Evolutionary conservation across 345 rosid species (phyloP).

Genomic region (Cardiospermum halicacabum): DNA sequence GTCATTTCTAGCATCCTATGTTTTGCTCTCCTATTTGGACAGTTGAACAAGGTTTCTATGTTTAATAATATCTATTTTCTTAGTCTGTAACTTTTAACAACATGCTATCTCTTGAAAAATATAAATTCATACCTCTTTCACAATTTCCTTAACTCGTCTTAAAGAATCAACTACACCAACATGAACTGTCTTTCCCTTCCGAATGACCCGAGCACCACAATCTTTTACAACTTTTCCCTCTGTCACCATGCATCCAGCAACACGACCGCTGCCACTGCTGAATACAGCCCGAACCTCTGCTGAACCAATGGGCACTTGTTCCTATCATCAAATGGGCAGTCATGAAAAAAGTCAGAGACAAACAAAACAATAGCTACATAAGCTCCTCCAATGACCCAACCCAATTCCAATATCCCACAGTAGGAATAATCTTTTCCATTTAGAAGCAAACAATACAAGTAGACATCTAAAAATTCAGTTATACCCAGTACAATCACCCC

Average conservation of each 20-base stretch:
- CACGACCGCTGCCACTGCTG: slow-evolving; percentile 97
- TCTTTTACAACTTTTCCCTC: slow-evolving; percentile 86
- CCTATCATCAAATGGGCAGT: slow-evolving; percentile 41
- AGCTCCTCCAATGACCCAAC: neutral
- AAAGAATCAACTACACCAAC: slow-evolving; percentile 80
- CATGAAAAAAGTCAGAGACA: slow-evolving; percentile 3
- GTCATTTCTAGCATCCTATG: too few species aligned
- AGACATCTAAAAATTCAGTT: neutral
- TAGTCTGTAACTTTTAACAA: neutral
- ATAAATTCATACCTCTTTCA: slow-evolving; percentile 75
- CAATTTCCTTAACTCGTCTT: slow-evolving; percentile 82
- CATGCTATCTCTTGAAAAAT: too few species aligned
- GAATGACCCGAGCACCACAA: slow-evolving; percentile 73
- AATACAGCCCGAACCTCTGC: slow-evolving; percentile 88
- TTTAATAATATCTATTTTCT: neutral
- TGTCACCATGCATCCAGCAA: slow-evolving; percentile 95
- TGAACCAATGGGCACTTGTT: slow-evolving; percentile 74
- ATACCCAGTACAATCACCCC: neutral
- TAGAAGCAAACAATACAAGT: neutral
- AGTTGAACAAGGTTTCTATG: neutral
- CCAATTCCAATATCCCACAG: neutral
- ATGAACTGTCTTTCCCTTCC: slow-evolving; percentile 60
- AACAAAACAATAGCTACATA: neutral
- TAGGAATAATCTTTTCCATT: neutral
- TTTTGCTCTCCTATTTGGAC: neutral